Evolutionary conservation across 495 filamentous ascomycete genomes (phyloP), one percentile per base, ranked within the genome.

Genomic region (Aspergillus conjunctus): DNA sequence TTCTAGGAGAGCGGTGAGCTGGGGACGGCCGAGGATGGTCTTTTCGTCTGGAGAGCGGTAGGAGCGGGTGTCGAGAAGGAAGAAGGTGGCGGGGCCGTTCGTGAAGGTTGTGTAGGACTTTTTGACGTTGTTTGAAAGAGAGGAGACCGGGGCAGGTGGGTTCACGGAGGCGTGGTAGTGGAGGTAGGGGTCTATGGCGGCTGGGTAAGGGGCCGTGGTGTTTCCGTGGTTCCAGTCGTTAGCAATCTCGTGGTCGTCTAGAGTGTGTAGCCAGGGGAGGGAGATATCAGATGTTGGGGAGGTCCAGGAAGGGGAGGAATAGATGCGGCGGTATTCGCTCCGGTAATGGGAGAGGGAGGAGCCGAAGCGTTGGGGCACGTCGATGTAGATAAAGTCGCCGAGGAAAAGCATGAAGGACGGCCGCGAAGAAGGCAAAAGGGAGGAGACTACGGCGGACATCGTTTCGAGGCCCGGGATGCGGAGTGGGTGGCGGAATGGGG

Each of bases 331-430:
- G 71, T 98, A 98, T 70, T 97, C 91, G 61, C 88, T 82, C 34
- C 94, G 87, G 73, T 97, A 97, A 67, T 88, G 85, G 48, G 90
- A 85, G 10, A 82, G 76, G 4, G 83, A 79, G 18, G 79, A 85
- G 12, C 91, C 92, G 64, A 91, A 88, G 37, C 88, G 86, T 31
- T 83, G 79, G 0, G 94, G 94, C 0, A 97, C 91, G 59, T 98
- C 94, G 61, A 95, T 87, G 70, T 98, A 98, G 70, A 98, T 96
- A 71, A 97, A 98, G 69, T 98, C 94, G n/a, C 93, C 94, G 0
- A 98, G 85, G 79, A 98, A 98, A 22, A 98, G 83, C 93, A 98
- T 97, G 64, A 98, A 98, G 0, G 91, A 82, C 14, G 78, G 77
- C 17, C 71, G 73, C 22, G 26, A 26, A 26, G 26, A 26, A 85